Base-by-base conservation (phyloP, 2,329 filamentous ascomycete species). In the Monilinia aucupariae region DNA sequence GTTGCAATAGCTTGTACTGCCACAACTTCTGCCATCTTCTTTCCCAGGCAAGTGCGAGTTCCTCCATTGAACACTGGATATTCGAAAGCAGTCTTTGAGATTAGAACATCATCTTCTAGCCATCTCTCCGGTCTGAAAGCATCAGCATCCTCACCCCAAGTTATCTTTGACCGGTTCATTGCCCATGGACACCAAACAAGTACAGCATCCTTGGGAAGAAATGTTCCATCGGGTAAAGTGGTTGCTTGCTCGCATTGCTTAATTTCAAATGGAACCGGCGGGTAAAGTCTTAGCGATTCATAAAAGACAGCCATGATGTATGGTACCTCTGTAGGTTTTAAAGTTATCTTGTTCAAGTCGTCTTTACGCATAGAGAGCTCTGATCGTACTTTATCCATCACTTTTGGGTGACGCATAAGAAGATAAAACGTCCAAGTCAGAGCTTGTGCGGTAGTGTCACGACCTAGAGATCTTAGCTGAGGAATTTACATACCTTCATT, bases 61-160 rank as follows among this genome's bases (percentile, higher is more conserved):
- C 85, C 85, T 22, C 84, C 85, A 68, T 87, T 86, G 72, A 88
- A 88, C 3, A 87, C 85, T 1, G 82, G 84, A 67, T 82, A 88
- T 71, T 86, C 85, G 20, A 78, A 79, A 2, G 81, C 76, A 59
- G 77, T 78, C 64, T 79, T 81, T 37, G 69, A 73, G 20, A 81
- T 70, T 3, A 81, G 66, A 37, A 74, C 76, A 0, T 75, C 77
- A 12, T 76, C 72, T 25, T 72, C 71, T 2, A 88, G 73, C 81
- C 84, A 88, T 50, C 85, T 76, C 59, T 81, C 80, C 0, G 85
- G 85, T 3, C 76, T 77, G 67, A 87, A 88, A 0, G 70, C 69
- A 48, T 82, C 80, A 8, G 83, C 80, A 66, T 86, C 82, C 0
- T 75, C 71, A 6, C 84, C 85, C 83, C 84, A 88, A 0, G 77